These are phyloP conservation scores for Pseudozyma hubeiensis DNA, from an alignment of 1,284 basidiomycete species.

Conservation along the genomic window DNA sequence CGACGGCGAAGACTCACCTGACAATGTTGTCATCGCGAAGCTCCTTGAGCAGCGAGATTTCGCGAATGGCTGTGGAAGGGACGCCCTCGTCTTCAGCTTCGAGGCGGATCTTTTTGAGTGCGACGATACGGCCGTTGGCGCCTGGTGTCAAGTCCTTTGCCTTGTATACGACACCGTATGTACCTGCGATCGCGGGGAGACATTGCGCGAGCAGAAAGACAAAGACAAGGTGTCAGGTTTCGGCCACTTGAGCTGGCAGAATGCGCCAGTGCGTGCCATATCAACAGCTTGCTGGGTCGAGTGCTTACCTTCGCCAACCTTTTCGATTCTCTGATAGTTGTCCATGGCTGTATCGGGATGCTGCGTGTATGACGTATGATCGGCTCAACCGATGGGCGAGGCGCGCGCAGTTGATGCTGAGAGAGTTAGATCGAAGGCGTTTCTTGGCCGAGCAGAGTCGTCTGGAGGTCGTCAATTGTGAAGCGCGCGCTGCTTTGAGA, in stretches of 20 bases:
- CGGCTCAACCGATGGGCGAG: no score
- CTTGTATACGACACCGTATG: conserved; percentile 95
- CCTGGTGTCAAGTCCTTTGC: conserved; percentile 73
- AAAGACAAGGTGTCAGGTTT: not conserved
- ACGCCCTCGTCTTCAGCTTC: conserved; percentile 99
- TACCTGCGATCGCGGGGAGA: conserved; percentile 74
- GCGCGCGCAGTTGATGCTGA: not conserved
- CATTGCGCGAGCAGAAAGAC: no score
- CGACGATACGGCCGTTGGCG: conserved; percentile 72
- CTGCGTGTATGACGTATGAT: no score
- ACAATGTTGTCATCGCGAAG: conserved; percentile 96
- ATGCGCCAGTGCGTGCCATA: not conserved
- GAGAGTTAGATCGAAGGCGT: no score
- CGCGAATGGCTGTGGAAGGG: conserved; percentile 94
- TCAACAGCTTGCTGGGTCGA: not conserved
- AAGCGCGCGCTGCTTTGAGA: no score
- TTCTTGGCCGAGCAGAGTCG: no score
- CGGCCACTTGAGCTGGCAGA: not conserved
- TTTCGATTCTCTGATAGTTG: conserved; percentile 79
- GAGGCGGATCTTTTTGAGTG: conserved; percentile 91
- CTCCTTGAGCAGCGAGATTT: conserved; percentile 96
- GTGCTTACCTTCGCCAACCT: conserved; percentile 71
- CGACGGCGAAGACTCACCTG: no score
- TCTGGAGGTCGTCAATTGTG: no score
- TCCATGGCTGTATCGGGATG: conserved; percentile 61